Evolutionary conservation across 2,329 filamentous ascomycete species (phyloP).

Genomic region (Beauveria medogensis): DNA sequence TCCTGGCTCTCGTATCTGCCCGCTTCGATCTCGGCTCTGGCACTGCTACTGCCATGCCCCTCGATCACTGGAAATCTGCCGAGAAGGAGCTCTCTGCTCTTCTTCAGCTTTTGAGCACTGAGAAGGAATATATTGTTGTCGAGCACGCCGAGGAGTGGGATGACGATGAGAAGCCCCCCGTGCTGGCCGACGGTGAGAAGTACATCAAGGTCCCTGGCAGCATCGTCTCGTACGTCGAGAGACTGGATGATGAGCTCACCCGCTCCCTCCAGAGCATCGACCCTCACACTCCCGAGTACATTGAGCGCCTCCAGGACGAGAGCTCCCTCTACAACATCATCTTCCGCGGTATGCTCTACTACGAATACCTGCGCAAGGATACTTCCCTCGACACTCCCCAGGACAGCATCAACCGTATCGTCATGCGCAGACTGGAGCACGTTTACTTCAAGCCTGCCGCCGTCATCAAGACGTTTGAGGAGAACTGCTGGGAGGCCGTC

Average conservation of each 20-base stretch:
- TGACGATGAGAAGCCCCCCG: conserved; percentile 89
- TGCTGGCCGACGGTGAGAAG: conserved; percentile 62
- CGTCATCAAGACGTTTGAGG: conserved; percentile 88
- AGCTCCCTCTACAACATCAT: conserved; percentile 85
- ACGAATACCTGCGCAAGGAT: conserved; percentile 70
- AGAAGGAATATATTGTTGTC: conserved; percentile 74
- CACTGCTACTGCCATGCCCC: conserved; percentile 70
- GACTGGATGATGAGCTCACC: conserved; percentile 93
- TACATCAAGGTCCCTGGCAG: conserved; percentile 90
- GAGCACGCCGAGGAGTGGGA: conserved; percentile 98
- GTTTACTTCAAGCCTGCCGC: conserved; percentile 98
- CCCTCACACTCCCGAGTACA: conserved; percentile 97
- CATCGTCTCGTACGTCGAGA: conserved; percentile 87
- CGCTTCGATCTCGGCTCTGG: conserved; percentile 88
- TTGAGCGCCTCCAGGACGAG: conserved; percentile 89
- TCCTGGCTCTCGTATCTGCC: conserved; percentile 84
- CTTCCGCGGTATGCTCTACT: conserved; percentile 80
- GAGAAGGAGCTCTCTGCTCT: conserved; percentile 77
- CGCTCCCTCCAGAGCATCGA: conserved; percentile 97
- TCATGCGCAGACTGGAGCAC: conserved; percentile 92
- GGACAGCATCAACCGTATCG: conserved; percentile 82
- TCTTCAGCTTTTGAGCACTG: conserved; percentile 69
- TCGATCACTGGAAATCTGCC: conserved; percentile 95
- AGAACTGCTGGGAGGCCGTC: conserved; percentile 83
- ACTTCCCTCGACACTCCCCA: conserved; percentile 65